phyloP scores from a whole-genome alignment of 495 filamentous ascomycete species.

The Cercophora newfieldiana region DNA sequence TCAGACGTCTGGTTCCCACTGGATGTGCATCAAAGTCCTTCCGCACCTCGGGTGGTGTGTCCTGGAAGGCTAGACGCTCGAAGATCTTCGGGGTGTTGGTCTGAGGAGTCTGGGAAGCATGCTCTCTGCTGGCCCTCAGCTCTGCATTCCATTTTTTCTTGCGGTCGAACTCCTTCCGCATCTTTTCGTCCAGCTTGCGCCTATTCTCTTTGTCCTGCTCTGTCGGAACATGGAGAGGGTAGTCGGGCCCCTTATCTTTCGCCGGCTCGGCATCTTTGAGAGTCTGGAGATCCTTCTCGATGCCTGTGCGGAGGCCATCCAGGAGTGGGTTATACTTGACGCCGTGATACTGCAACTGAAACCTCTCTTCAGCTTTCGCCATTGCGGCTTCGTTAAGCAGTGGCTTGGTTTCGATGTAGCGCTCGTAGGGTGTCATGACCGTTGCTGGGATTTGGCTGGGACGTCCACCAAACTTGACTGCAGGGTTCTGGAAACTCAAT shows the following conservation, averaged over 20 bases:
- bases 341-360: background rate
- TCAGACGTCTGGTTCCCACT: background rate
- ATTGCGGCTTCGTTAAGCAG: background rate
- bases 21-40: conserved; percentile 11
- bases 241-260: background rate
- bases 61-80: background rate
- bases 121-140: background rate
- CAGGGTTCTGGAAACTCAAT: conserved; percentile 29
- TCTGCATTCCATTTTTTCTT: conserved; percentile 6
- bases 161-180: background rate
- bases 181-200: background rate
- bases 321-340: background rate
- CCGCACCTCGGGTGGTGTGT: background rate
- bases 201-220: background rate
- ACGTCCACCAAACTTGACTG: conserved; percentile 20
- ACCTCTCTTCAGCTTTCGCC: background rate
- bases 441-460: conserved; percentile 24
- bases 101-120: background rate
- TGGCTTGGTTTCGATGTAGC: background rate
- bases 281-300: background rate
- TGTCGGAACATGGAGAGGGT: background rate
- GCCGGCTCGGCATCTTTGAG: background rate
- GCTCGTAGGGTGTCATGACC: conserved; percentile 18
- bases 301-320: background rate
- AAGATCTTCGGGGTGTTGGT: background rate